Conservation (phyloP, 2,329 filamentous ascomycete genomes). For the Beauveria varroae region DNA sequence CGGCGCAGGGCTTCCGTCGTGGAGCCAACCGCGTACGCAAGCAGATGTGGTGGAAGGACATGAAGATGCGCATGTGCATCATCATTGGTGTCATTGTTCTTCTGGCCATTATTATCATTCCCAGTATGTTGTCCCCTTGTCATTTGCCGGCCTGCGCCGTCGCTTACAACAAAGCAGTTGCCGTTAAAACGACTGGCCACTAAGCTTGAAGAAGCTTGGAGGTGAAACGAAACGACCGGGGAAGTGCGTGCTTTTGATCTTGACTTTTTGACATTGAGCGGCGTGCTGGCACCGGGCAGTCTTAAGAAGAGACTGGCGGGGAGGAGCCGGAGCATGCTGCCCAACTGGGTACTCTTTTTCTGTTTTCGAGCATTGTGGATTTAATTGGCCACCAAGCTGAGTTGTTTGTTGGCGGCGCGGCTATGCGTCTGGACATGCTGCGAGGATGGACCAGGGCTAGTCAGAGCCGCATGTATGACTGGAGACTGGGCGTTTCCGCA, state of each 20-base stretch:
- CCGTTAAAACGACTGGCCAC: constrained; percentile 14
- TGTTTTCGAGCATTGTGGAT: constrained; percentile 29
- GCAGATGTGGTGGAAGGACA: constrained; percentile 99
- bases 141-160: neutral
- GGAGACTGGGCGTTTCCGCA: constrained; percentile 38
- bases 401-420: constrained; percentile 23
- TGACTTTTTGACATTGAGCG: constrained; percentile 9
- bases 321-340: constrained; percentile 5
- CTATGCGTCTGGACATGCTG: neutral
- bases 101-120: constrained; percentile 89
- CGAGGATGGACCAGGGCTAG: neutral
- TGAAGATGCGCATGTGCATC: constrained; percentile 99
- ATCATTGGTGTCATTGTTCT: constrained; percentile 86
- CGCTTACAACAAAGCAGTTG: neutral
- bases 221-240: neutral
- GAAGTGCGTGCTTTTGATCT: neutral
- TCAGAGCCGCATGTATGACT: constrained; percentile 35
- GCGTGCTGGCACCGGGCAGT: constrained; percentile 6
- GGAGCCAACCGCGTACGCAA: constrained; percentile 94
- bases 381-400: constrained; percentile 25
- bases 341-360: constrained; percentile 19
- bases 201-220: neutral
- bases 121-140: constrained; percentile 26
- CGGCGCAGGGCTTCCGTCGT: constrained; percentile 90
- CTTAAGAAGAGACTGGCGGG: neutral